These are phyloP conservation scores for Gigaspora rosea DNA, from an alignment of 192 early-diverging fungal species.

Conservation along the genomic window DNA sequence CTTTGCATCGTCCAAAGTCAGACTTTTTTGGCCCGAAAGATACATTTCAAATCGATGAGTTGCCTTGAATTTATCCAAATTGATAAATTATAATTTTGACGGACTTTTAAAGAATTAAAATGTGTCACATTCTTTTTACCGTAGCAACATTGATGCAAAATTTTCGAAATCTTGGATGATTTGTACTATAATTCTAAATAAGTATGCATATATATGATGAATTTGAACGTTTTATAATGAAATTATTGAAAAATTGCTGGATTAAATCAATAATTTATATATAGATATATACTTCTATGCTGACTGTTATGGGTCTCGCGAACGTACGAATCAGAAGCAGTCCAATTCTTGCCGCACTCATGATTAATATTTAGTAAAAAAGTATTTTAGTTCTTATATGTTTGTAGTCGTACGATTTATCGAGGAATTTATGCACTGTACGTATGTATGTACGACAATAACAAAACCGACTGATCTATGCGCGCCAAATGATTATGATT, in stretches of 20 bases:
- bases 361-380: not conserved
- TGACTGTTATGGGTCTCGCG: not conserved
- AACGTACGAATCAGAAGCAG: not conserved
- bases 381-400: no score
- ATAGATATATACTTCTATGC: not conserved
- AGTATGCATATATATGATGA: not conserved
- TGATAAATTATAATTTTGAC: not conserved
- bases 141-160: not conserved
- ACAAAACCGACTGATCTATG: no score
- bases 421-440: no score
- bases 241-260: not conserved
- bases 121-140: not conserved
- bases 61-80: not conserved
- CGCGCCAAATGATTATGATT: no score
- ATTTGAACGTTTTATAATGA: not conserved
- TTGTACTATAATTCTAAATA: not conserved
- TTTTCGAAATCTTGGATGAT: not conserved
- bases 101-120: not conserved
- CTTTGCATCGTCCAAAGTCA: not conserved
- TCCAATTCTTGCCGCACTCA: not conserved
- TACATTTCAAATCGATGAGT: not conserved
- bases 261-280: not conserved
- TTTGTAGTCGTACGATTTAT: no score
- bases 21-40: not conserved
- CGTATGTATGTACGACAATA: no score